Evolutionary conservation across 345 rosid species (phyloP).

Genomic region (Melaleuca quinquenervia): DNA sequence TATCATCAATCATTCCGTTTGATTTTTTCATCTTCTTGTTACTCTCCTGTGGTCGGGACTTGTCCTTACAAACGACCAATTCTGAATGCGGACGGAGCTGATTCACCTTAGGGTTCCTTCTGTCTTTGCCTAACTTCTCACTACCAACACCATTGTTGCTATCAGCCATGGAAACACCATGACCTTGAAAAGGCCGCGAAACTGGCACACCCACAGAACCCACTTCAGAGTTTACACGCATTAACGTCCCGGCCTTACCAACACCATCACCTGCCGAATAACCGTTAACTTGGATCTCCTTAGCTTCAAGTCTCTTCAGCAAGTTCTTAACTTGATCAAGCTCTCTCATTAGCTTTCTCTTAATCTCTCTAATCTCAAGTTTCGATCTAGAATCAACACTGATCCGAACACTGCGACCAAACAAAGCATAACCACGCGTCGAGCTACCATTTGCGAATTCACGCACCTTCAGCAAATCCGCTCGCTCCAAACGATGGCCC

Average conservation of each 20-base stretch:
- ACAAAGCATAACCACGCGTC: constrained; percentile 26
- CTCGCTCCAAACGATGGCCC: constrained; percentile 12
- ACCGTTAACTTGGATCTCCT: constrained; percentile 5
- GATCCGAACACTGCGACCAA: constrained; percentile 27
- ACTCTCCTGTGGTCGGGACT: constrained; percentile 12
- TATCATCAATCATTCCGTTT: constrained; percentile 8
- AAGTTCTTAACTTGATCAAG: constrained; percentile 45
- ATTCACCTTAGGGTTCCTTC: constrained; percentile 17
- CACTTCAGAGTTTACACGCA: constrained; percentile 35
- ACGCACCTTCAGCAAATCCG: background rate
- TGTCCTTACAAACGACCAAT: constrained; percentile 8
- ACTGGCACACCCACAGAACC: constrained; percentile 29
- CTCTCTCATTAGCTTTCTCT: constrained; percentile 42
- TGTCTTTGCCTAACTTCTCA: constrained; percentile 18
- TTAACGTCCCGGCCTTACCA: constrained; percentile 15
- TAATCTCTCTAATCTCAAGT: constrained; percentile 23
- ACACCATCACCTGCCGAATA: constrained; percentile 4
- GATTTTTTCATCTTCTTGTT: constrained; percentile 40
- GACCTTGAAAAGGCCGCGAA: constrained; percentile 7
- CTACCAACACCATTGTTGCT: constrained; percentile 7
- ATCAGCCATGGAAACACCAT: constrained; percentile 13
- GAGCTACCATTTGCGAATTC: constrained; percentile 7
- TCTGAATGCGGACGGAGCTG: constrained; percentile 11
- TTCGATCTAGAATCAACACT: constrained; percentile 21
- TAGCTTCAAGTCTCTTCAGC: constrained; percentile 31